Percentiles rank a stretch among this genome's conserved stretches.
phyloP scores from a whole-genome alignment of 164 flowering plant genomes.

The Hamamelis virginiana region DNA sequence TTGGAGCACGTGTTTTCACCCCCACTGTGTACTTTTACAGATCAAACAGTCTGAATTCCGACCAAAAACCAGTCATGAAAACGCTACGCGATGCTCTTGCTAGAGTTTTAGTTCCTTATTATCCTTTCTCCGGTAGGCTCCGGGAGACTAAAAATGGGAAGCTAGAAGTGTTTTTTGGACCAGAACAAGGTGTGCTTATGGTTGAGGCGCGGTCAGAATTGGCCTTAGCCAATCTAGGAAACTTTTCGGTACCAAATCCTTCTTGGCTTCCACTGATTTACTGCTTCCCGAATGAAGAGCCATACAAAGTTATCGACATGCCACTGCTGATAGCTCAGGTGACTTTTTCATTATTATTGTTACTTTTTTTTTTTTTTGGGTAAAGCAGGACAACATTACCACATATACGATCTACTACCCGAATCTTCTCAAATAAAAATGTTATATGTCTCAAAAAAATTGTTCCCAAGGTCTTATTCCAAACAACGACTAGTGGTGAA shows the following conservation, averaged over 20 bases:
- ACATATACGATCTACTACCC: too few species aligned
- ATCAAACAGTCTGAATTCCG: constrained; percentile 3
- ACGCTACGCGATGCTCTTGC: constrained; percentile 50
- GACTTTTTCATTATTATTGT: too few species aligned
- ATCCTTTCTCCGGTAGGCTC: constrained; percentile 82
- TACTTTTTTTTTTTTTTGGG: too few species aligned
- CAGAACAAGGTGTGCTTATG: constrained; percentile 60
- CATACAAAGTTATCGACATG: constrained; percentile 69
- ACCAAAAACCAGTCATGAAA: constrained; percentile 14
- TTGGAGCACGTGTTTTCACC: constrained; percentile 82
- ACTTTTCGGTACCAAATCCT: constrained; percentile 72
- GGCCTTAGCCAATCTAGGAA: constrained; percentile 53
- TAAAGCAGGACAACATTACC: too few species aligned
- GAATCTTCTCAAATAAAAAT: too few species aligned
- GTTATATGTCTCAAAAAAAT: too few species aligned
- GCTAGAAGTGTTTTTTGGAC: constrained; percentile 68
- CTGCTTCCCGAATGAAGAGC: constrained; percentile 56
- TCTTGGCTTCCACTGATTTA: constrained; percentile 67
- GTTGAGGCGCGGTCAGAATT: constrained; percentile 58
- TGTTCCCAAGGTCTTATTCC: too few species aligned
- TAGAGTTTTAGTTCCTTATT: constrained; percentile 72
- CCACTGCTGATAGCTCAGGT: constrained; percentile 82
- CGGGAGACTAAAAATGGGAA: constrained; percentile 64
- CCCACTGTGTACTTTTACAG: constrained; percentile 74
- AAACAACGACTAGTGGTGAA: too few species aligned